Evolutionary conservation across 139 green algal species (phyloP).

Genomic region (Pleodorina starrii): DNA sequence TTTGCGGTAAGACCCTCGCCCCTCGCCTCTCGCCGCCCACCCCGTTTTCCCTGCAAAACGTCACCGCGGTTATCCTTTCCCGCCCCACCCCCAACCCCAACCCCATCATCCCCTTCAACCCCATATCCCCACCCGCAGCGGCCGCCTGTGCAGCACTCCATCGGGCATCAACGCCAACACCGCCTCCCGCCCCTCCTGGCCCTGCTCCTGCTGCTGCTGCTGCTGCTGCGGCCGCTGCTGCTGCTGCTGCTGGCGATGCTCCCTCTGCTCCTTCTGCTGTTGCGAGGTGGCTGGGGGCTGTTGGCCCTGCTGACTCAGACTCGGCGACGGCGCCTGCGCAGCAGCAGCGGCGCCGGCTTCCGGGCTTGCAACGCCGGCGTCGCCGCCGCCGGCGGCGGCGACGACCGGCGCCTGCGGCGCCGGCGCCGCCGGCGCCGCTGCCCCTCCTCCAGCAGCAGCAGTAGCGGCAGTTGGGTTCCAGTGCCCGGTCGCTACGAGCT

Average conservation of each 20-base stretch:
- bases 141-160: conserved; percentile 13
- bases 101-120: background rate
- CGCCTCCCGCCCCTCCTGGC: background rate
- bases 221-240: background rate
- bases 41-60: background rate
- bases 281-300: background rate
- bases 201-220: background rate
- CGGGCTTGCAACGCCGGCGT: background rate
- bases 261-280: background rate
- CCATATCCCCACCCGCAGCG: background rate
- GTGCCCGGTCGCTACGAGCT: conserved; percentile 4
- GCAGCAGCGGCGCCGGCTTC: background rate
- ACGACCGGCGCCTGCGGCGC: background rate
- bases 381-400: background rate
- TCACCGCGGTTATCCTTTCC: no score
- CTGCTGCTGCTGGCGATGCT: background rate
- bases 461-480: background rate
- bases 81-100: background rate
- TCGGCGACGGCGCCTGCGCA: background rate
- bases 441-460: background rate
- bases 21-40: background rate
- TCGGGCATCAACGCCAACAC: conserved; percentile 26
- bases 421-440: background rate
- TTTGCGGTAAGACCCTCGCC: background rate
- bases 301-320: background rate